Conservation (phyloP, 805 yeast genomes). For the Nakazawaea ishiwadae region DNA sequence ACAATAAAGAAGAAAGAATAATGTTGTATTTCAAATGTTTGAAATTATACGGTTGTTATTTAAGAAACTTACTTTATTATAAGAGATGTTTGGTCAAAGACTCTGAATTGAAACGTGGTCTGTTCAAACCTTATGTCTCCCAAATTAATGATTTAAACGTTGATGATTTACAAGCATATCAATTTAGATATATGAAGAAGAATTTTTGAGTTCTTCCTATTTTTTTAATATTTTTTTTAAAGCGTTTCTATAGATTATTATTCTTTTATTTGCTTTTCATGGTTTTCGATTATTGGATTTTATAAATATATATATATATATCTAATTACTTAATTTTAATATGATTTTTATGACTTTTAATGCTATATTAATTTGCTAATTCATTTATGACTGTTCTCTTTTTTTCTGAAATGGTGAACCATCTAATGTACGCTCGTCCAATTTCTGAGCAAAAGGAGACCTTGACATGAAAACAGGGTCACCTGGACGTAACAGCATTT, state of each 20-base stretch:
- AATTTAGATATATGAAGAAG: constrained; percentile 10
- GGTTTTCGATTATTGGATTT: too few relatives aligned
- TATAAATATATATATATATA: neutral
- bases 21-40: constrained; percentile 51
- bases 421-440: neutral
- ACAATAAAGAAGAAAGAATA: constrained; percentile 36
- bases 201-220: constrained; percentile 3
- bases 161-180: constrained; percentile 4
- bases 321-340: neutral
- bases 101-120: constrained; percentile 34
- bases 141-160: constrained; percentile 2
- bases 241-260: neutral
- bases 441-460: constrained; percentile 3
- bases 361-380: too few relatives aligned
- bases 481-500: too few relatives aligned
- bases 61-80: constrained; percentile 42
- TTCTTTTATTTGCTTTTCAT: neutral
- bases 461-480: constrained; percentile 2
- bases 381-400: neutral
- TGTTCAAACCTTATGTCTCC: neutral
- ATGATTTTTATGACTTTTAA: neutral
- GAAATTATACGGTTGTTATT: constrained; percentile 42
- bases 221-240: too few relatives aligned
- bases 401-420: neutral
- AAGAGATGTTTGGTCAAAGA: constrained; percentile 41